A percentile compares a stretch with the other conserved stretches of the same genome.
These are phyloP conservation scores for Rheum nobile DNA, from an alignment of 148 eudicot genomes.

Conservation along the genomic window DNA sequence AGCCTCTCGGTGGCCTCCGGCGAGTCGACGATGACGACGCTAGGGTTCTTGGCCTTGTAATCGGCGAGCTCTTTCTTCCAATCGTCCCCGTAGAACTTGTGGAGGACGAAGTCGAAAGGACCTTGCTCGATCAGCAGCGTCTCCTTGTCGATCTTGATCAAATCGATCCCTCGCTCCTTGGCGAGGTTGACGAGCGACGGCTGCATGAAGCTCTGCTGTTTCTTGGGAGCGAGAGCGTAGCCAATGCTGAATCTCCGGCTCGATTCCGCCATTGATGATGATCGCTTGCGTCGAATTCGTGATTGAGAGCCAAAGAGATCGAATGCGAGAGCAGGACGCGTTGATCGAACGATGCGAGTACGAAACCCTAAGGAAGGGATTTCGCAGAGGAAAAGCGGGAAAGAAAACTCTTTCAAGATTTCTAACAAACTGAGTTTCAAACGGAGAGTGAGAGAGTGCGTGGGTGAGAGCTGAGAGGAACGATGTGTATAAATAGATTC, in stretches of 20 bases:
- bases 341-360: too few relatives aligned
- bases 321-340: background rate
- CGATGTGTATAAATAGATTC: too few relatives aligned
- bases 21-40: constrained; percentile 30
- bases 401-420: too few relatives aligned
- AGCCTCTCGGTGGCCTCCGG: constrained; percentile 48
- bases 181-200: constrained; percentile 34
- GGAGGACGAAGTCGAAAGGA: constrained; percentile 60
- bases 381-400: too few relatives aligned
- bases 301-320: background rate
- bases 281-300: background rate
- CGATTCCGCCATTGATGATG: constrained; percentile 35
- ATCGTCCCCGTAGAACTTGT: constrained; percentile 47
- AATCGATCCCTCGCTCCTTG: constrained; percentile 32
- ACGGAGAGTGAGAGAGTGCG: too few relatives aligned
- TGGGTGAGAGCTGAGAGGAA: too few relatives aligned
- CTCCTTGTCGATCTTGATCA: constrained; percentile 35
- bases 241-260: constrained; percentile 33
- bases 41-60: constrained; percentile 27
- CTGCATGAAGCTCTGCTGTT: constrained; percentile 43
- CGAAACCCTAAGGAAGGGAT: too few relatives aligned
- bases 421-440: too few relatives aligned
- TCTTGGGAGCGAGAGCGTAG: constrained; percentile 58
- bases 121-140: constrained; percentile 47
- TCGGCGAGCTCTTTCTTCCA: constrained; percentile 41